Percentiles rank a stretch among this genome's conserved stretches.
These are phyloP conservation scores for Cladosporium austrohemisphaericum DNA, from an alignment of 2,329 filamentous ascomycete species.

Conservation along the genomic window DNA sequence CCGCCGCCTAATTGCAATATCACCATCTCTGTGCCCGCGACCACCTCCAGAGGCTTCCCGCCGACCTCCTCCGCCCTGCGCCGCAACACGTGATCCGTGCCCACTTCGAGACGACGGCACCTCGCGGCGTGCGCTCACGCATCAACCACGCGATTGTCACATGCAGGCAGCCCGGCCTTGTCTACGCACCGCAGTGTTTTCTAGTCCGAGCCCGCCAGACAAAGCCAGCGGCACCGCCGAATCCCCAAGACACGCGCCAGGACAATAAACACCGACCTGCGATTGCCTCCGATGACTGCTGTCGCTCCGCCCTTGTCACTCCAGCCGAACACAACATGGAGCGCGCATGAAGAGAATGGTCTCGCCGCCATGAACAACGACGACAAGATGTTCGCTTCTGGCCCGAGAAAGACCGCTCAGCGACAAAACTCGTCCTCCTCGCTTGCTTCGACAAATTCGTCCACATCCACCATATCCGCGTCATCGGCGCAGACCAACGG, in stretches of 20 bases:
- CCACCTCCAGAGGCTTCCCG: neutral
- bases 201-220: neutral
- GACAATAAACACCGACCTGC: constrained; percentile 2
- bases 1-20: neutral
- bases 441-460: constrained; percentile 60
- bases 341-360: constrained; percentile 37
- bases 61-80: constrained; percentile 2
- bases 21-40: neutral
- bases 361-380: constrained; percentile 73
- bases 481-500: constrained; percentile 60
- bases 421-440: constrained; percentile 90
- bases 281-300: constrained; percentile 54
- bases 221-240: constrained; percentile 10
- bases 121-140: constrained; percentile 6
- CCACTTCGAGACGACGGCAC: constrained; percentile 2
- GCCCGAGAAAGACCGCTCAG: constrained; percentile 78
- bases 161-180: constrained; percentile 8
- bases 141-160: constrained; percentile 12
- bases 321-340: constrained; percentile 54
- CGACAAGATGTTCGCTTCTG: constrained; percentile 69
- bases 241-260: constrained; percentile 1
- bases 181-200: neutral
- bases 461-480: constrained; percentile 62
- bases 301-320: constrained; percentile 63
- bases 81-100: constrained; percentile 11